These are phyloP conservation scores for Diaporthe longicolla DNA, from an alignment of 2,329 filamentous ascomycete species.

Conservation along the genomic window DNA sequence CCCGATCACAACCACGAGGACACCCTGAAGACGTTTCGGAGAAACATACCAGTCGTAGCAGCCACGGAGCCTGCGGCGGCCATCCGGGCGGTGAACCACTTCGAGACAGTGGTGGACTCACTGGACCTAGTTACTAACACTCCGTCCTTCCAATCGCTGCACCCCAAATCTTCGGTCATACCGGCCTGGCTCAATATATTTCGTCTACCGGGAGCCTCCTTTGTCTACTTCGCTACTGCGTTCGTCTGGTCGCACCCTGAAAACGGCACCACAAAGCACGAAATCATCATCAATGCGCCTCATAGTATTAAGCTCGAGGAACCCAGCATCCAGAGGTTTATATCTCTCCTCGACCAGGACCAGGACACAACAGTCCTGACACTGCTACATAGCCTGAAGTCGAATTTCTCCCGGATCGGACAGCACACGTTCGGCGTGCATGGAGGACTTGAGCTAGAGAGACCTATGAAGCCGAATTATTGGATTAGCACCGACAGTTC, in stretches of 20 bases:
- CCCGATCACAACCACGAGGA: background rate
- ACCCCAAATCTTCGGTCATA: background rate
- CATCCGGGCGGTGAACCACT: background rate
- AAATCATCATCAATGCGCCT: background rate
- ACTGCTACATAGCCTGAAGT: background rate
- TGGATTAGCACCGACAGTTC: background rate
- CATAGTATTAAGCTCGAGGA: background rate
- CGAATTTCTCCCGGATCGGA: background rate
- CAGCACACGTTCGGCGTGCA: background rate
- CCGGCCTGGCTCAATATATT: background rate
- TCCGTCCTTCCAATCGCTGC: background rate
- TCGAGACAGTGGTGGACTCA: background rate
- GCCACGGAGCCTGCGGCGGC: background rate
- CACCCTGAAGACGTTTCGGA: background rate
- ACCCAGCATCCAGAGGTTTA: background rate
- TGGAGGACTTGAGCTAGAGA: background rate
- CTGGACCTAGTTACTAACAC: background rate
- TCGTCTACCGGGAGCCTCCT: background rate
- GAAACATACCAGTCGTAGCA: background rate
- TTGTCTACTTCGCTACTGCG: background rate
- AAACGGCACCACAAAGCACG: background rate
- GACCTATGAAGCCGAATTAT: background rate
- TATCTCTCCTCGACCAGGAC: background rate
- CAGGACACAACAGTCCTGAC: background rate
- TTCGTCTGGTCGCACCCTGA: background rate